These are phyloP conservation scores for Novymonas esmeraldas DNA, from an alignment of 208 protist genomes.

Conservation along the genomic window DNA sequence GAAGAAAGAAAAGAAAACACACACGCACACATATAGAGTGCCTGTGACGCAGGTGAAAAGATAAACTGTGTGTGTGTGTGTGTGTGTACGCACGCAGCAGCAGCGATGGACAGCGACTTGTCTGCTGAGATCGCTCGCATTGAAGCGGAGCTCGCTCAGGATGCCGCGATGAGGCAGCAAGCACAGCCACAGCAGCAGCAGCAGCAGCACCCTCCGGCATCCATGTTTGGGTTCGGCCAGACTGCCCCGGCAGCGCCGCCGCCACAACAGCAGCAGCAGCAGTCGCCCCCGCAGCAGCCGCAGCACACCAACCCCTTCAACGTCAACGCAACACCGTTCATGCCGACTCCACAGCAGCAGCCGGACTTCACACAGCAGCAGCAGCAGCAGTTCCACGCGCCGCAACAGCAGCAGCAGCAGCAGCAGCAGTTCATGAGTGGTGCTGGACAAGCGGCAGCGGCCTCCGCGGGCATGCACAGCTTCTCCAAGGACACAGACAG, in stretches of 20 bases:
- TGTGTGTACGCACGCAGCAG: not conserved
- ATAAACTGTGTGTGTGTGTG: too few species aligned
- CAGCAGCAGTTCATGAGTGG: slow-evolving; percentile 10
- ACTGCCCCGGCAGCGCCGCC: slow-evolving; percentile 20
- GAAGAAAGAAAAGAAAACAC: too few species aligned
- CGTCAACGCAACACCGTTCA: slow-evolving; percentile 24
- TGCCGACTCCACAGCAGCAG: slow-evolving; percentile 19
- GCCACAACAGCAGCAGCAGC: slow-evolving; percentile 37
- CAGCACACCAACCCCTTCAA: slow-evolving; percentile 21
- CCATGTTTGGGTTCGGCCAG: slow-evolving; percentile 17
- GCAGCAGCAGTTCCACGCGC: slow-evolving; percentile 9
- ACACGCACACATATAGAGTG: too few species aligned
- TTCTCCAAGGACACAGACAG: slow-evolving; percentile 86
- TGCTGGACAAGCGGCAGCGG: slow-evolving; percentile 5
- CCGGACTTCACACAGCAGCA: slow-evolving; percentile 19
- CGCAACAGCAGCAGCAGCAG: slow-evolving; percentile 13
- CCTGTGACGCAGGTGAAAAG: too few species aligned
- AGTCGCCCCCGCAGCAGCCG: slow-evolving; percentile 23
- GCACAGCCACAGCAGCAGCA: slow-evolving; percentile 51
- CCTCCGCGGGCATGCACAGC: slow-evolving; percentile 26
- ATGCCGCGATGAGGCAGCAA: slow-evolving; percentile 58
- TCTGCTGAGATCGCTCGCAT: slow-evolving; percentile 79
- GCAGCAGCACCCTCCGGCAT: slow-evolving; percentile 27
- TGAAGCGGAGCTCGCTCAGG: slow-evolving; percentile 74
- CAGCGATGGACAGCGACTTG: slow-evolving; percentile 68